Evolutionary conservation across 2,329 filamentous ascomycete species (phyloP).

Genomic region (Aspergillus pseudotamarii): DNA sequence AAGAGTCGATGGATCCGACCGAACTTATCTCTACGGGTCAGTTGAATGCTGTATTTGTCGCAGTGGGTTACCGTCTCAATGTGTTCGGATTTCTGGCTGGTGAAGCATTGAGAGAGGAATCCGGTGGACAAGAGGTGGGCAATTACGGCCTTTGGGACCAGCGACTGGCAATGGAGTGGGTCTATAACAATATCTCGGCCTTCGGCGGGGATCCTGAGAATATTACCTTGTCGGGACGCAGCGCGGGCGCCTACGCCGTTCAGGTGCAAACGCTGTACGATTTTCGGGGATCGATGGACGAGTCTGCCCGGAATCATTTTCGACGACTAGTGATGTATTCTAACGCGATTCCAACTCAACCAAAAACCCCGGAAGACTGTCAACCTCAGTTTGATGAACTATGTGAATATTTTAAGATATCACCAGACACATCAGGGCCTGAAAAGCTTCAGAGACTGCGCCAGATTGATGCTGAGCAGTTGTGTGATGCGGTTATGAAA

Average conservation of each 20-base stretch:
- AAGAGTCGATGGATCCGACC: constrained; percentile 47
- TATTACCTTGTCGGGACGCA: constrained; percentile 50
- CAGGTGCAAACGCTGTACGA: constrained; percentile 43
- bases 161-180: constrained; percentile 55
- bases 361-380: constrained; percentile 41
- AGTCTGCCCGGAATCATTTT: constrained; percentile 36
- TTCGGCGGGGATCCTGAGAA: constrained; percentile 53
- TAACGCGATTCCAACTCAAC: constrained; percentile 51
- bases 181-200: constrained; percentile 49
- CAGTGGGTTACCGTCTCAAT: constrained; percentile 54
- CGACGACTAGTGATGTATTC: constrained; percentile 48
- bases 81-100: constrained; percentile 54
- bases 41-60: constrained; percentile 46
- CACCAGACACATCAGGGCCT: constrained; percentile 17
- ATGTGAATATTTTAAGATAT: constrained; percentile 38
- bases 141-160: constrained; percentile 55
- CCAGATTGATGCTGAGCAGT: constrained; percentile 31
- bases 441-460: constrained; percentile 41
- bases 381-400: constrained; percentile 50
- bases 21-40: constrained; percentile 37
- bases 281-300: constrained; percentile 27
- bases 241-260: constrained; percentile 48
- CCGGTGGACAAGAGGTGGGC: constrained; percentile 29
- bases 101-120: constrained; percentile 37
- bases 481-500: constrained; percentile 40